A percentile compares a stretch with the other conserved stretches of the same genome.
These are phyloP conservation scores for Rhynchospora pubera DNA, from an alignment of 176 grass and related monocot genomes.

Conservation along the genomic window DNA sequence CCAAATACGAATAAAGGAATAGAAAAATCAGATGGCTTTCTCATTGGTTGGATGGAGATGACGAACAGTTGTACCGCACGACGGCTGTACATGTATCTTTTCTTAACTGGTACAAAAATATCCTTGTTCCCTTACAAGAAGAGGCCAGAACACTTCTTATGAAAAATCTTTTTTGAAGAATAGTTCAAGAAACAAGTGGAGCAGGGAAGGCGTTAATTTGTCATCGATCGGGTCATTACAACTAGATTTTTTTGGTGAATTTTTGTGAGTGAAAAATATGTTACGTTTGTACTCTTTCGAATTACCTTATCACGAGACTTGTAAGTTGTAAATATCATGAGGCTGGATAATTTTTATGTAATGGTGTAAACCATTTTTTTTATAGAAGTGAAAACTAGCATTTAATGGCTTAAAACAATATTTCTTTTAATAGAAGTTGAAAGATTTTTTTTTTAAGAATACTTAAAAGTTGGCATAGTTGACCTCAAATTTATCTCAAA, in stretches of 20 bases:
- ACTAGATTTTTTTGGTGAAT: background rate
- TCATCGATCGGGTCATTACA: background rate
- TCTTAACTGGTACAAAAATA: background rate
- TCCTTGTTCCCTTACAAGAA: background rate
- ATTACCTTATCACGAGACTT: background rate
- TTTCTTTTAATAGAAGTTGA: no score
- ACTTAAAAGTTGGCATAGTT: no score
- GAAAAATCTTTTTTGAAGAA: background rate
- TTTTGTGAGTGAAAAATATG: background rate
- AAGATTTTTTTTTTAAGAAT: no score
- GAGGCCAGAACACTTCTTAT: background rate
- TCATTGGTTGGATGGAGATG: background rate
- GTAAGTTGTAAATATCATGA: background rate
- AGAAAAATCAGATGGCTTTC: background rate
- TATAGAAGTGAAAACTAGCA: no score
- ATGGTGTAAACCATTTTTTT: background rate
- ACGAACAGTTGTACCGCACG: background rate
- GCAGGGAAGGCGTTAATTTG: background rate
- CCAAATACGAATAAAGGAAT: background rate
- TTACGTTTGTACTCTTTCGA: background rate
- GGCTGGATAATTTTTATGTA: background rate
- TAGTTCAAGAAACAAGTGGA: slow-evolving; percentile 2
- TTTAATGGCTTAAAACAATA: no score
- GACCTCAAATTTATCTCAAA: no score
- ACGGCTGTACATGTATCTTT: background rate